Conservation (phyloP, 106 monocot genomes). For the Posidonia australis region DNA sequence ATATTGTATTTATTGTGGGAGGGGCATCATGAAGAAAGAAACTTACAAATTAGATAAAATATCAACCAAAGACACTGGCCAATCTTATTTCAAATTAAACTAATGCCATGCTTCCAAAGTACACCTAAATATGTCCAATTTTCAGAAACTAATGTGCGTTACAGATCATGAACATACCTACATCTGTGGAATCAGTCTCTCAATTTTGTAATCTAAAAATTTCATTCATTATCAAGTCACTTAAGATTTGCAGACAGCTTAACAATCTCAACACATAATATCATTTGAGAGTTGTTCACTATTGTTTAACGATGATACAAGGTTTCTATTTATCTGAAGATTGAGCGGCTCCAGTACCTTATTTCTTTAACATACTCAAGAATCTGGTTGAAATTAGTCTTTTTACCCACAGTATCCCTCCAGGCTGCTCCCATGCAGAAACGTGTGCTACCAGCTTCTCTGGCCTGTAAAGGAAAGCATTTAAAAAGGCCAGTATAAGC, state of each 20-base stretch:
- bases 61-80: too few species aligned
- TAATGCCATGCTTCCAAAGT: too few species aligned
- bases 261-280: not conserved
- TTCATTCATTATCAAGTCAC: not conserved
- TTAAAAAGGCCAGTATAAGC: not conserved
- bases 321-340: too few species aligned
- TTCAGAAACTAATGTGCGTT: too few species aligned
- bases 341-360: conserved; percentile 33
- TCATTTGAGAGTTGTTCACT: not conserved
- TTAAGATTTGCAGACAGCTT: not conserved
- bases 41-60: too few species aligned
- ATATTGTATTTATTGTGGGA: not conserved
- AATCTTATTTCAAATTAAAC: too few species aligned
- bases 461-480: conserved; percentile 41
- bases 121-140: too few species aligned
- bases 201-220: too few species aligned
- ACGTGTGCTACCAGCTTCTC: conserved; percentile 93
- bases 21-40: too few species aligned
- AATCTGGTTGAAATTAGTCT: conserved; percentile 91
- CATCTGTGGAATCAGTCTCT: too few species aligned
- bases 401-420: conserved; percentile 95
- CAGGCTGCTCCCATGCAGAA: conserved; percentile 99
- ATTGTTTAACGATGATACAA: not conserved
- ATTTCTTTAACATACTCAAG: conserved; percentile 96
- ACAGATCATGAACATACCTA: too few species aligned